Percentiles rank a stretch among this genome's conserved stretches.
Conservation (phyloP, 169 alveolate species). For the Babesia gibsoni region DNA sequence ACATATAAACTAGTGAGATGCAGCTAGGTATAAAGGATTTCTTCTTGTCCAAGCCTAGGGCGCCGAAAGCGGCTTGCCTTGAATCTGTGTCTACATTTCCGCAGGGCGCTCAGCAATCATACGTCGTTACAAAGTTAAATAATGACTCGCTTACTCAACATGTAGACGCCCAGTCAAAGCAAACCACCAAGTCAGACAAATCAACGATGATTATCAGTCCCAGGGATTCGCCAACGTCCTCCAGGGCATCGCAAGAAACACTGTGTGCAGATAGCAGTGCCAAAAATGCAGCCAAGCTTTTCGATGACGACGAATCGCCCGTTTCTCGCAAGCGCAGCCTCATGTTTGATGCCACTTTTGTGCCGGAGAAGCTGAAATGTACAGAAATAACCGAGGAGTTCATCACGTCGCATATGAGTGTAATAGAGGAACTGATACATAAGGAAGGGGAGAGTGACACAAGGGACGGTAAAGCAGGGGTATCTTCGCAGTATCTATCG, state of each 20-base stretch:
- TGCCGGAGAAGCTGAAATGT: constrained; percentile 5
- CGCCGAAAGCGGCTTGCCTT: background rate
- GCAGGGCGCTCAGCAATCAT: too few species aligned
- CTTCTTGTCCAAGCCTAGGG: background rate
- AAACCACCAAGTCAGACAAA: too few species aligned
- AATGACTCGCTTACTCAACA: too few species aligned
- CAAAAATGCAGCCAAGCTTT: background rate
- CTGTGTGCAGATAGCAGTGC: background rate
- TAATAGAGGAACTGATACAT: background rate
- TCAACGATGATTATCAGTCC: too few species aligned
- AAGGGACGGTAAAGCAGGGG: background rate
- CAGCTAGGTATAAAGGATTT: background rate
- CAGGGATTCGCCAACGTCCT: background rate
- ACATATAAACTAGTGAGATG: background rate
- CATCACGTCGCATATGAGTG: background rate
- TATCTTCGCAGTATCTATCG: background rate
- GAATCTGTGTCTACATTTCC: background rate
- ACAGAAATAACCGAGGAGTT: constrained; percentile 19
- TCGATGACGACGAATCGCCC: constrained; percentile 42
- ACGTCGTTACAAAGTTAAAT: too few species aligned
- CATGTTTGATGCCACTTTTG: constrained; percentile 26
- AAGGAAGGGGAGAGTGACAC: background rate
- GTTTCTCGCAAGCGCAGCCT: constrained; percentile 32
- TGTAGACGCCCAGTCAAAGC: too few species aligned
- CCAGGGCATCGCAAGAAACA: background rate